Percentiles rank a stretch among this genome's conserved stretches.
Conservation (phyloP, 345 rosid genomes). For the Boechera divaricarpa region DNA sequence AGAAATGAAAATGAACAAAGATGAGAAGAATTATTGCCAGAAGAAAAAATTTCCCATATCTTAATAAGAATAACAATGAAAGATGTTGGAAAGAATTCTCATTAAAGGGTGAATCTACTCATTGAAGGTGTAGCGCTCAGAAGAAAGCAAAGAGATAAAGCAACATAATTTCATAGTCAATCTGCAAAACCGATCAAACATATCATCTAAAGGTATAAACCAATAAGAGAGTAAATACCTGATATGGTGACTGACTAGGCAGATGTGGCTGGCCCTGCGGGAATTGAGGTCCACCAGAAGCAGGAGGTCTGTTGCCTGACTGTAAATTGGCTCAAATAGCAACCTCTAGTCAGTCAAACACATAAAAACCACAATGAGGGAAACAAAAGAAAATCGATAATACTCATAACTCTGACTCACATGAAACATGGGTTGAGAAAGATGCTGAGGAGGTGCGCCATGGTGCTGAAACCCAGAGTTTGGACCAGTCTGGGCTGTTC, state of each 20-base stretch:
- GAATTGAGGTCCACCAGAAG: constrained; percentile 65
- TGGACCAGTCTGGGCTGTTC: constrained; percentile 64
- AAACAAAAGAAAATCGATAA: constrained; percentile 2
- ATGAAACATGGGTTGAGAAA: constrained; percentile 73
- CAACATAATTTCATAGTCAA: constrained; percentile 14
- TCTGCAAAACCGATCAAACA: not conserved
- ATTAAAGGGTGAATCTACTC: constrained; percentile 13
- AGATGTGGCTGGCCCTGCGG: constrained; percentile 70
- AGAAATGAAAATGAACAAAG: not conserved
- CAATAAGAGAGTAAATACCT: constrained; percentile 48
- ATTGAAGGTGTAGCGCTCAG: not conserved
- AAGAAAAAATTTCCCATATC: not conserved
- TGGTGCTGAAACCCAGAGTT: constrained; percentile 71
- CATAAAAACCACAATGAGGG: not conserved
- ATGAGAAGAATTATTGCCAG: not conserved
- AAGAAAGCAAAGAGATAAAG: constrained; percentile 8
- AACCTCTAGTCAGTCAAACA: constrained; percentile 28
- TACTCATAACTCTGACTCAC: constrained; percentile 54
- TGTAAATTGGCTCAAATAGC: constrained; percentile 46
- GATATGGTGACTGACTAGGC: constrained; percentile 69
- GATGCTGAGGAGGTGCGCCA: constrained; percentile 76
- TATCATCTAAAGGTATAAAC: constrained; percentile 8
- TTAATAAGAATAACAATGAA: not conserved
- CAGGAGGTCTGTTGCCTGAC: constrained; percentile 61
- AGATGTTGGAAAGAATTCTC: not conserved